Conservation (phyloP, 2,329 filamentous ascomycete species). For the Xenoacremonium recifei region DNA sequence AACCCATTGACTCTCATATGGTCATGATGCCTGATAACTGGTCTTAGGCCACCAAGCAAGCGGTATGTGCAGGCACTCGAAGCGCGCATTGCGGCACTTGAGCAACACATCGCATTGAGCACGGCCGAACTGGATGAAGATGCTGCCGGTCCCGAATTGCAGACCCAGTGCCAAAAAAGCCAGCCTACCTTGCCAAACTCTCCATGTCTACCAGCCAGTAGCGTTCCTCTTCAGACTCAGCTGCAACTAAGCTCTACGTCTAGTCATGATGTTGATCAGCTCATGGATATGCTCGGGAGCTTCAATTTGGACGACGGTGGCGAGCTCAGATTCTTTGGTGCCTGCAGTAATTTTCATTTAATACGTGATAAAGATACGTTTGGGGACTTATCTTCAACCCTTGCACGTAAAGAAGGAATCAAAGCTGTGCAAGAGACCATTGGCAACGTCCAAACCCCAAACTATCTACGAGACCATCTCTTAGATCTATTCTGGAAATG, state of each 20-base stretch:
- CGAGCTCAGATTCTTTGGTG: constrained; percentile 4
- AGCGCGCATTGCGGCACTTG: constrained; percentile 7
- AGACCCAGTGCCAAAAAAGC: too few species aligned
- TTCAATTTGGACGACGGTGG: constrained; percentile 7
- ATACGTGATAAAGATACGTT: constrained; percentile 4
- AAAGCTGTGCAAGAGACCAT: constrained; percentile 2
- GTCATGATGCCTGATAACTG: not conserved
- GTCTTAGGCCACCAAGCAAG: constrained; percentile 10
- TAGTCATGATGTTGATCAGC: not conserved
- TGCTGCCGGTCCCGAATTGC: constrained; percentile 1
- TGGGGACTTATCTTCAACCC: constrained; percentile 3
- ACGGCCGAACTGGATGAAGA: not conserved
- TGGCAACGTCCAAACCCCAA: constrained; percentile 3
- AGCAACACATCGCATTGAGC: constrained; percentile 4
- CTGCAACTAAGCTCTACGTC: not conserved
- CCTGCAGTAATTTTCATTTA: too few species aligned
- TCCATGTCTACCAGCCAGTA: too few species aligned
- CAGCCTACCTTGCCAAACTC: too few species aligned
- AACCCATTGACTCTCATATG: not conserved
- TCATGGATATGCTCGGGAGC: constrained; percentile 3
- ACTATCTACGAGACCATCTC: constrained; percentile 9
- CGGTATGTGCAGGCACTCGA: constrained; percentile 8
- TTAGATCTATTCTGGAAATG: constrained; percentile 10
- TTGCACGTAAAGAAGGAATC: constrained; percentile 5
- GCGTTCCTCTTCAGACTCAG: too few species aligned